phyloP scores from a whole-genome alignment of 805 yeast genomes.

The Wickerhamiella australiensis region DNA sequence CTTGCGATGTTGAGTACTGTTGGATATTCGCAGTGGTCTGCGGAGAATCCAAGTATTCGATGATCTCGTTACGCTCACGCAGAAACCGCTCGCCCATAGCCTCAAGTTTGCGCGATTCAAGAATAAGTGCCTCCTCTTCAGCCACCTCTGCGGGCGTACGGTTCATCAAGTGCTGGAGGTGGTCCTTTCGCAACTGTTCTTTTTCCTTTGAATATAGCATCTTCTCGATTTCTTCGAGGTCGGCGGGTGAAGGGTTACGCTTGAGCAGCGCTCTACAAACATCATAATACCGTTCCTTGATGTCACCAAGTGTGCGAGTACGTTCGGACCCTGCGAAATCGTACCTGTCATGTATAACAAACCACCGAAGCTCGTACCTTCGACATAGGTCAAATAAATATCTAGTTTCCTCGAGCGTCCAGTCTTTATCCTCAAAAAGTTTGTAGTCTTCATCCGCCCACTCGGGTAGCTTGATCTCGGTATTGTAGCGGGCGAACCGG shows the following conservation, averaged over 20 bases:
- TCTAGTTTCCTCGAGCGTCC: constrained; percentile 70
- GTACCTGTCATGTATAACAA: constrained; percentile 52
- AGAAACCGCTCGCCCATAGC: constrained; percentile 82
- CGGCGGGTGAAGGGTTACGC: constrained; percentile 33
- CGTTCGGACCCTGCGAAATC: constrained; percentile 23
- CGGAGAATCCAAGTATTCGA: constrained; percentile 78
- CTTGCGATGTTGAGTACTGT: constrained; percentile 74
- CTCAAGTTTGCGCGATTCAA: constrained; percentile 87
- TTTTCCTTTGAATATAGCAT: constrained; percentile 57
- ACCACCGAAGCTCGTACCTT: constrained; percentile 55
- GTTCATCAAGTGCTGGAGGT: constrained; percentile 59
- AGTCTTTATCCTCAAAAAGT: constrained; percentile 39
- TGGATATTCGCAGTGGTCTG: constrained; percentile 53
- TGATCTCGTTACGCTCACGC: constrained; percentile 63
- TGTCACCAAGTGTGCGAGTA: constrained; percentile 54
- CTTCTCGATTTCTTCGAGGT: constrained; percentile 46
- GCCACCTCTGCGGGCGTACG: constrained; percentile 95
- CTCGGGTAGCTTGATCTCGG: constrained; percentile 54
- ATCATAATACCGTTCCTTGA: constrained; percentile 69
- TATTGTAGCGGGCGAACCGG: constrained; percentile 63
- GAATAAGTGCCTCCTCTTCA: constrained; percentile 87
- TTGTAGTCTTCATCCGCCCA: constrained; percentile 51
- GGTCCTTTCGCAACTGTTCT: constrained; percentile 70
- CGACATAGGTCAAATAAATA: constrained; percentile 56
- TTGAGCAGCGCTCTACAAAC: constrained; percentile 47